Evolutionary conservation across 768 basidiomycete species (phyloP), one percentile per base, ranked within the genome.

Genomic region (Austroboletus eburneus): DNA sequence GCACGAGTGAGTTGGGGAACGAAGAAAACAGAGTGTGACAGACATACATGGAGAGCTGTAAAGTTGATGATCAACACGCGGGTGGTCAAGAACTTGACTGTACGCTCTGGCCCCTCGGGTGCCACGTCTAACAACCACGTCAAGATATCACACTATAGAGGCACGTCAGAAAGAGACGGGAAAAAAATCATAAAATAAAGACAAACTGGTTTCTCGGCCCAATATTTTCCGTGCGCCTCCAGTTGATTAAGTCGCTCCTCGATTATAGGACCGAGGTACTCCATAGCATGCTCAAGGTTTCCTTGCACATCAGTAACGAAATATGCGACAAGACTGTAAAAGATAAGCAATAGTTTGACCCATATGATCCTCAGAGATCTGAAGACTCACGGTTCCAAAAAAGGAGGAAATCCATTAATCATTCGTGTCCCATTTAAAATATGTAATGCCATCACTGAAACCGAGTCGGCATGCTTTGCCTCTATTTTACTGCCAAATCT

Each of bases 331-430:
- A 39, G 16, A 17, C 39, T 39, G 17, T 5, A 13, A 32, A 32
- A 18, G 5, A 25, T 27, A 17, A 6, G 13, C 12, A 25, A 18
- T 16, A 8, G 5, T 24, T 5, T 6, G 21, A 17, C 20, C 10
- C 4, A 12, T 12, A 3, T 0, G 16, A 7, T 14, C 9, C 14
- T 17, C 9, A 12, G n/a, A n/a, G n/a, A n/a, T n/a, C n/a, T n/a
- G n/a, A n/a, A 36, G 24, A 48, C 56, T 42, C 24, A 73, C 68
- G 61, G 64, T 42, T 54, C 57, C 27, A 72, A 29, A 22, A 63
- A 56, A 1, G 43, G 24, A 4, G 73, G 73, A 32, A 70, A 61
- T 14, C 42, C 14, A 1, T 32, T 22, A 9, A n/a, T n/a, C 7
- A 34, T 3, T 3, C 42, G 38, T 3, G 4, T 14, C 6, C 12